phyloP scores from a whole-genome alignment of 2,329 filamentous ascomycete genomes.

The Salinomyces thailandicus region DNA sequence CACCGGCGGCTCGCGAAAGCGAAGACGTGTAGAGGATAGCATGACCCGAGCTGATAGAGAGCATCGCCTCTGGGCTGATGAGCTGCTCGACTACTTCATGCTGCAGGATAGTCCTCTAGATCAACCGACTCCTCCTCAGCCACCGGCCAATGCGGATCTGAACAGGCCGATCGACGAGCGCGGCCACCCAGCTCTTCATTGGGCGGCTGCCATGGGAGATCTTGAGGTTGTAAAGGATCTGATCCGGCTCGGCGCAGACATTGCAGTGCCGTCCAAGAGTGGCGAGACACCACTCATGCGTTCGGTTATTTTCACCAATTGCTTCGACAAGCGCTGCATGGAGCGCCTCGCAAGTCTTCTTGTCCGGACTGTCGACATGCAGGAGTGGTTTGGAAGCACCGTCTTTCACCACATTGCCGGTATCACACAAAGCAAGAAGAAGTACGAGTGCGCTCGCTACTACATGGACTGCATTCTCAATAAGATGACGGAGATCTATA shows the following conservation, averaged over 20 bases:
- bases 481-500: slow-evolving; percentile 67
- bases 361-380: slow-evolving; percentile 65
- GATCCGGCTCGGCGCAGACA: slow-evolving; percentile 65
- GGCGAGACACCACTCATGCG: slow-evolving; percentile 87
- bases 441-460: slow-evolving; percentile 80
- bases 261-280: slow-evolving; percentile 53
- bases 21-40: slow-evolving; percentile 59
- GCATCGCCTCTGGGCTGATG: slow-evolving; percentile 84
- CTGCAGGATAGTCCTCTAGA: slow-evolving; percentile 43
- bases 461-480: slow-evolving; percentile 88
- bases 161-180: slow-evolving; percentile 91
- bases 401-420: slow-evolving; percentile 91
- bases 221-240: slow-evolving; percentile 83
- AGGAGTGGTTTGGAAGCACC: slow-evolving; percentile 67
- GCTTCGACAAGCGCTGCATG: slow-evolving; percentile 87
- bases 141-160: slow-evolving; percentile 75
- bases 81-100: slow-evolving; percentile 92
- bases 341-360: slow-evolving; percentile 74
- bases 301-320: slow-evolving; percentile 92
- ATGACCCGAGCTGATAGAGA: slow-evolving; percentile 61
- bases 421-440: slow-evolving; percentile 75
- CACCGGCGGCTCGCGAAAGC: slow-evolving; percentile 49
- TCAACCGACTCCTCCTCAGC: slow-evolving; percentile 60
- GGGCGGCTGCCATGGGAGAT: slow-evolving; percentile 96
- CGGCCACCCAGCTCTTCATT: slow-evolving; percentile 85